These are phyloP conservation scores for Dothideomycetidae sp. DNA, from an alignment of 2,329 filamentous ascomycete genomes.

Conservation along the genomic window DNA sequence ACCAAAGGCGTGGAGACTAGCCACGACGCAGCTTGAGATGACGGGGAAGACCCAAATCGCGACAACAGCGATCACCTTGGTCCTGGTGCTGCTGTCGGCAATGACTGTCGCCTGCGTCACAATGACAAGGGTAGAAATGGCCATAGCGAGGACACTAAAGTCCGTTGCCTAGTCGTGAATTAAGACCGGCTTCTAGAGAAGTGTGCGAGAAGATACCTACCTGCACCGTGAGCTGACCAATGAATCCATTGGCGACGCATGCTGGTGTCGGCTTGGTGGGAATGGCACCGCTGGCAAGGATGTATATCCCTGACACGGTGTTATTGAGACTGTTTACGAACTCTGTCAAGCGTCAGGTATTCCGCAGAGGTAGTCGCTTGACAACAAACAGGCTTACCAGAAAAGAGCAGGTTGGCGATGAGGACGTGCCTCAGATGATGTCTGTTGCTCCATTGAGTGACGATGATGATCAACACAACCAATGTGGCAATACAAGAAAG, in stretches of 20 bases:
- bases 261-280: constrained; percentile 20
- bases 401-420: constrained; percentile 4
- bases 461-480: constrained; percentile 1
- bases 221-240: constrained; percentile 34
- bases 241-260: constrained; percentile 31
- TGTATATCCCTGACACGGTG: constrained; percentile 27
- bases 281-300: constrained; percentile 18
- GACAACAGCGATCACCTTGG: constrained; percentile 22
- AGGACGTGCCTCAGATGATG: constrained; percentile 5
- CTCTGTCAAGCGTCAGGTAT: constrained; percentile 22
- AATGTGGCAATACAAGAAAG: constrained; percentile 8
- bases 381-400: background rate
- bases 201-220: too few relatives aligned
- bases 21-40: constrained; percentile 24
- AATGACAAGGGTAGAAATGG: constrained; percentile 29
- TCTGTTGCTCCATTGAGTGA: background rate
- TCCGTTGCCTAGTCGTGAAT: too few relatives aligned
- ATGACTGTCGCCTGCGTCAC: constrained; percentile 25
- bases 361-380: background rate
- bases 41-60: constrained; percentile 30
- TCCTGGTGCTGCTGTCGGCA: constrained; percentile 19
- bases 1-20: constrained; percentile 20
- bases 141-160: constrained; percentile 33
- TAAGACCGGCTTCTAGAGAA: too few relatives aligned
- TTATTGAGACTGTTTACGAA: constrained; percentile 32